Evolutionary conservation across 192 early-diverging fungal species (phyloP), one percentile per base, ranked within the genome.

Genomic region (Pilaira anomala): DNA sequence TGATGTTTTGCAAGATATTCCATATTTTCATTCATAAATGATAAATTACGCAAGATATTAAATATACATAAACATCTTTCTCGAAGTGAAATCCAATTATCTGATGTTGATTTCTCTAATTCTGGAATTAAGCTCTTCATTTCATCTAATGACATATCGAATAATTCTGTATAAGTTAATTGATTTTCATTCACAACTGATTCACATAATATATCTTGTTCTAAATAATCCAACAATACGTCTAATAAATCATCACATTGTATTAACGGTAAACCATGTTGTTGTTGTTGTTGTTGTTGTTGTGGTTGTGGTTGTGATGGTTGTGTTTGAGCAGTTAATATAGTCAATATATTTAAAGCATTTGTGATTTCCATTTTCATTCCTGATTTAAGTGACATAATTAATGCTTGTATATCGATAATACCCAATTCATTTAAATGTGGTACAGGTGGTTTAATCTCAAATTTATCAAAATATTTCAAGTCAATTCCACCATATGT

Each of bases 401-500:
- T 84, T 42, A 93, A 69, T 3, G 86, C 85, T 24, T 86, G 87
- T n/a, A 91, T 78, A 61, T 92, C 89, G 9, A 90, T 78, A 19
- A 82, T 68, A 51, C 86, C 88, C 39, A 85, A 59, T 52, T 81
- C 75, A 16, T 68, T 68, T 18, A 82, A 64, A 18, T 66, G 76
- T 19, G 87, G 85, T 24, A 82, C 56, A 26, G 71, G 74, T 0
- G 76, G 72, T 7, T 74, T 81, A 12, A 85, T 73, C 13, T 76
- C 72, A 53, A 79, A 78, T 56, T 79, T 80, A 25, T 81, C 72
- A 58, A 84, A 74, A 19, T 80, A 71, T 66, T 85, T 80, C 12
- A 92, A 65, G 65, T 93, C 89, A 4, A 89, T 61, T 0, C 92
- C 92, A 30, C 92, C 92, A 61, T 83, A 89, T 5, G 88, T 85